Evolutionary conservation across 2,329 filamentous ascomycete species (phyloP).

Genomic region (Pseudogymnoascus sp.): DNA sequence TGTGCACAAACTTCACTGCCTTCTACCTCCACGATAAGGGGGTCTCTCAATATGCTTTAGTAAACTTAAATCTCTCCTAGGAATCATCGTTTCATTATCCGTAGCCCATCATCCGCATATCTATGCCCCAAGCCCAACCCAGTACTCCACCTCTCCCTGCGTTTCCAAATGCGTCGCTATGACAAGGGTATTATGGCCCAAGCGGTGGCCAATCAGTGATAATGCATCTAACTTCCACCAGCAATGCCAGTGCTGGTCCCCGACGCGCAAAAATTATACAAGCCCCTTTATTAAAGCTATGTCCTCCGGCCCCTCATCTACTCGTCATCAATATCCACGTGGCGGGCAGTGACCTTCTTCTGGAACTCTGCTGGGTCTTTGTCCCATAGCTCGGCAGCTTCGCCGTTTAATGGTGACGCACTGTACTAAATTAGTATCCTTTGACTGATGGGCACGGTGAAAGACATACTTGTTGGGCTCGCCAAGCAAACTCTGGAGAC

Average conservation of each 20-base stretch:
- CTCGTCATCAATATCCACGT: slow-evolving; percentile 60
- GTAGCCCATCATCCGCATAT: not conserved
- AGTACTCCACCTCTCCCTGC: slow-evolving; percentile 7
- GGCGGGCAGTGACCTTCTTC: slow-evolving; percentile 59
- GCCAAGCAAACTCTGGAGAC: slow-evolving; percentile 87
- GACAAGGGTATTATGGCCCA: slow-evolving; percentile 7
- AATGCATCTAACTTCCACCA: slow-evolving; percentile 5
- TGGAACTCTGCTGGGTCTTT: slow-evolving; percentile 83
- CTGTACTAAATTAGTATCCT: slow-evolving; percentile 41
- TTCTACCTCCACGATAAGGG: not conserved
- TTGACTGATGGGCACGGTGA: not conserved
- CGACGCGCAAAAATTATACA: slow-evolving; percentile 19
- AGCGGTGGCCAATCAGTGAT: slow-evolving; percentile 9
- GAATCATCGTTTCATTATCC: slow-evolving; percentile 4
- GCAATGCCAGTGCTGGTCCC: not conserved
- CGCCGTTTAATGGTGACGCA: slow-evolving; percentile 88
- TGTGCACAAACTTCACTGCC: not conserved
- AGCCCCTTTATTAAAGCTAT: slow-evolving; percentile 14
- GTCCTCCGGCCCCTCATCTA: slow-evolving; percentile 29
- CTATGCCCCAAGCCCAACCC: slow-evolving; percentile 1
- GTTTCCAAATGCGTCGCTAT: slow-evolving; percentile 8
- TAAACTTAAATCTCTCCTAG: not conserved
- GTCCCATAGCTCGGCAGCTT: slow-evolving; percentile 95
- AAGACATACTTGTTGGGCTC: slow-evolving; percentile 91
- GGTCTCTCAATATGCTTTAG: not conserved